Evolutionary conservation across 371 early-diverging fungal species (phyloP), one percentile per base, ranked within the genome.

Genomic region (Furculomyces boomerangus): DNA sequence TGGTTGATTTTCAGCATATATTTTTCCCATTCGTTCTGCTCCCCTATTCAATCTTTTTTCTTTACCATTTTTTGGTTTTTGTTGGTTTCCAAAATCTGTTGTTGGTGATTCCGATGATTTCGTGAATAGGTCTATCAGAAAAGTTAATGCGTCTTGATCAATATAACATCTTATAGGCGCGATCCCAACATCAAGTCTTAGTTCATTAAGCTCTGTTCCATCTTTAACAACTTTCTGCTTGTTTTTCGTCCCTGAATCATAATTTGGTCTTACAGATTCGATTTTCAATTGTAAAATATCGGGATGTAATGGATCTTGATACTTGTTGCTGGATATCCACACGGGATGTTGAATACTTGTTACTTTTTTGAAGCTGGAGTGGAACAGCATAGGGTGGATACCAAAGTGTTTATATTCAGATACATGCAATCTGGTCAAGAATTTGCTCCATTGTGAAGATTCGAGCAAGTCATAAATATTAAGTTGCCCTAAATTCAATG

Each of bases 101-200:
- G 10, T 45, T 7, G 5, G 10, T 22, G 10, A 10, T 10, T 31
- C 28, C 7, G n/a, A 7, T 50, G 51, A 5, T 7, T 5, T 20
- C 3, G 53, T 39, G 18, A 53, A 32, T 8, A 32, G 5, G 5
- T 29, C 27, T 35, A 50, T 24, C 59, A 93, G 55, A 61, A 90
- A 91, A 1, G 73, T 74, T 26, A 96, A 67, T 1, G 96, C 88
- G 60, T 96, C 96, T 61, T 95, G 96, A 65, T 95, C 95, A 8
- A 96, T 74, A 60, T 87, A 84, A 53, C 91, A 73, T 29, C 90
- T 76, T 31, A 94, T 50, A 0, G 97, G 97, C 29, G 85, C 65
- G 24, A 90, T 48, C 41, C 68, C 71, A 2, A 79, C 62, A 37
- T 70, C 65, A 1, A 64, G 56, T 2, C 71, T 65, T 56, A 60